Base-by-base conservation (phyloP, 2,329 filamentous ascomycete species). In the Ceratocystis lukuohia region DNA sequence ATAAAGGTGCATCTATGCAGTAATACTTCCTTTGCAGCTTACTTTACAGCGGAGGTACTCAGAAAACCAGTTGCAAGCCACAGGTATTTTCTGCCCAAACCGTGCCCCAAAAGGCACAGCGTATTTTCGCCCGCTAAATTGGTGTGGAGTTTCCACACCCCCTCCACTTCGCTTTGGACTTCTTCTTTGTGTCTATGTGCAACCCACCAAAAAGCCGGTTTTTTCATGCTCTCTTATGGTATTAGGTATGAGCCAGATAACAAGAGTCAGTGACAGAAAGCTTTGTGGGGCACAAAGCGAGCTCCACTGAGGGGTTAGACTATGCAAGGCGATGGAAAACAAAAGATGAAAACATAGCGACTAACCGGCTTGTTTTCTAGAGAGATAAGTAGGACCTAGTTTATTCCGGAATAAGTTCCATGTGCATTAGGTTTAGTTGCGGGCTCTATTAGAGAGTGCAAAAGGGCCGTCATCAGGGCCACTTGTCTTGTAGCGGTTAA, bases 151-250 rank as follows among this genome's bases (percentile, higher is more conserved):
- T 3, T 28, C 12, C 53, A 57, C 28, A 28, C 53, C 53, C 28
- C 53, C 53, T 57, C 53, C 53, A 50, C 25, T 22, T 57, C 53
- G 53, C 53, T 57, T 57, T 57, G 10, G 33, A 57, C 53, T 57
- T 17, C 53, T 57, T 12, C 4, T 57, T 57, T 33, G 10, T 12
- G 20, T 28, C 53, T 17, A 57, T 30, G 53, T 57, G 53, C 15
- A 33, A 57, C 53, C 22, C 53, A 57, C 25, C 28, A 30, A 33
- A 33, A 57, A 41, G 28, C 28, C 25, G 28, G 53, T 3, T 30
- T 33, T 57, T 41, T 41, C 37, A 41, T 41, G 10, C 25, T 28
- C 8, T 57, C 10, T 28, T 57, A 12, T 57, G 25, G 20, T 41
- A 41, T 41, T 41, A 4, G 37, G 22, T 28, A 28, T 57, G 12